These are phyloP conservation scores for Ensete glaucum DNA, from an alignment of 176 grass and related monocot genomes.

Conservation along the genomic window DNA sequence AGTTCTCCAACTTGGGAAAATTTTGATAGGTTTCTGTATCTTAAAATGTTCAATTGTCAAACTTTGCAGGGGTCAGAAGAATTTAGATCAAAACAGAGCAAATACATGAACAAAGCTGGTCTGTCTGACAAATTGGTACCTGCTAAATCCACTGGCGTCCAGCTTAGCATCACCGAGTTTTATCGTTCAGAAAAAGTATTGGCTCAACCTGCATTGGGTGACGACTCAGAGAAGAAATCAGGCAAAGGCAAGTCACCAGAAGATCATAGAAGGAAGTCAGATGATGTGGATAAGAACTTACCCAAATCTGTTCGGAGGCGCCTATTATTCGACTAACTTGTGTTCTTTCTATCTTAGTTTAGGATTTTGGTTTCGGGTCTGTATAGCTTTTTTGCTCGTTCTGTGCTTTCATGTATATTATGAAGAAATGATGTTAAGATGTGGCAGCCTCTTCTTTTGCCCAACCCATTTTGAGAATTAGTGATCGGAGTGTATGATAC, in stretches of 20 bases:
- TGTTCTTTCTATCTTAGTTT: conserved; percentile 31
- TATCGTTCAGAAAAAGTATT: conserved; percentile 51
- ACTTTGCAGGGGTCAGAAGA: conserved; percentile 68
- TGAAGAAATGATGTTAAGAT: not conserved
- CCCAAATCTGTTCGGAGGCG: conserved; percentile 51
- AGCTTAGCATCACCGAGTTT: conserved; percentile 77
- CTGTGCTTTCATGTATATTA: not conserved
- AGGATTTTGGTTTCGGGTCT: not conserved
- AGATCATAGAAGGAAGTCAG: conserved; percentile 32
- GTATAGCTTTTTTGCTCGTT: conserved; percentile 16
- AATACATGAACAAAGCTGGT: conserved; percentile 16
- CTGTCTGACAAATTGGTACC: not conserved
- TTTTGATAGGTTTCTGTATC: not conserved
- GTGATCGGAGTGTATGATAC: no score
- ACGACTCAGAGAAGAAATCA: conserved; percentile 20
- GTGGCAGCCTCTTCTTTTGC: no score
- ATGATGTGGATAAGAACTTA: conserved; percentile 33
- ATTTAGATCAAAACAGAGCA: conserved; percentile 40
- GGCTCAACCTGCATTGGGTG: conserved; percentile 6
- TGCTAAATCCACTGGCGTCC: conserved; percentile 33
- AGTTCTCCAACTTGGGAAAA: not conserved
- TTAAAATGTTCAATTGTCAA: not conserved
- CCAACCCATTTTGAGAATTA: no score
- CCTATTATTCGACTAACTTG: conserved; percentile 45
- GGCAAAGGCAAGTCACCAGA: conserved; percentile 8